Base-by-base conservation (phyloP, 345 rosid species). In the Pistacia atlantica region DNA sequence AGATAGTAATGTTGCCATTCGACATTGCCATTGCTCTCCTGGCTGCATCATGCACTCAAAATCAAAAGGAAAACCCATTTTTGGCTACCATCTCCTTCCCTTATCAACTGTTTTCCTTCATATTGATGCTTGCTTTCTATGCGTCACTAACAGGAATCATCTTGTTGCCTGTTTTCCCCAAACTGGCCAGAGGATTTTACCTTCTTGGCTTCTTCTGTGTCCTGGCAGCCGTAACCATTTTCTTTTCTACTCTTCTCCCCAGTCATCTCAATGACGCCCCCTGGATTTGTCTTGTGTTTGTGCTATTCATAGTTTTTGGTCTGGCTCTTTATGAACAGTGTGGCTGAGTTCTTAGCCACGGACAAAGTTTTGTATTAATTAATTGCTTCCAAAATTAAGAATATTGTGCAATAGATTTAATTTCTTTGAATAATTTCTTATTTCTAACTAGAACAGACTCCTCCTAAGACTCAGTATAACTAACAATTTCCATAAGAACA, bases 191-290 rank as follows among this genome's bases (percentile, higher is more conserved):
- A 49, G 17, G 77, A 11, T 57, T 65, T 49, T 46, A 46, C n/a
- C 42, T 72, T 4, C 17, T 72, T 25, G 65, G 75, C n/a, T 45
- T 65, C 9, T 4, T 71, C 8, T 78, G 72, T 25, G 64, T 60
- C 49, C 31, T 77, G 31, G 16, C 45, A 4, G 66, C 76, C 28
- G n/a, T 67, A 0, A 73, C 74, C 11, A 37, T 79, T 3, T 54
- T 67, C 62, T 73, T 79, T 3, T 51, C 25, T 35, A 45, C 67
- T 52, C 73, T 69, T 33, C 73, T 54, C 33, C 73, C 73, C 2
- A 70, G 31, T 4, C 2, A 12, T 54, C 33, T 55, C 11, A n/a
- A 51, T 2, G 63, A 55, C n/a, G 14, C 33, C 49, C 73, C 73
- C 11, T 70, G 73, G 73, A 18, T 70, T 55, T 54, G 20, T 52